Evolutionary conservation across 2,329 filamentous ascomycete genomes (phyloP), one percentile per base, ranked within the genome.

Genomic region (Colletotrichum sp.): DNA sequence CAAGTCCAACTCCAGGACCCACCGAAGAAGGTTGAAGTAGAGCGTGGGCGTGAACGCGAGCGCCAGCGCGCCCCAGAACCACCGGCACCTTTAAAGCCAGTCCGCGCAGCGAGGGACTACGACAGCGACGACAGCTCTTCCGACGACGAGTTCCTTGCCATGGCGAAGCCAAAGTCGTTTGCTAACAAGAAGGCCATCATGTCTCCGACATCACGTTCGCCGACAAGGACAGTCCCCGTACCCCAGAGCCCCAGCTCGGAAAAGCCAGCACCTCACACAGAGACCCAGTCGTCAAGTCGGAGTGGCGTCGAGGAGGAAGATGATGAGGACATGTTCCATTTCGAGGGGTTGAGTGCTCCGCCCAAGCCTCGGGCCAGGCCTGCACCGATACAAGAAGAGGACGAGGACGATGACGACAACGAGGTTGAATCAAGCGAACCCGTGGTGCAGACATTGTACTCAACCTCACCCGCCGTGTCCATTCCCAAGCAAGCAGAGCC

Each of bases 291-390:
- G 13, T 8, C 28, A 18, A 28, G 38, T 38, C 28, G 28, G 43
- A 24, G 24, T 21, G 71, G 71, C 79, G 34, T 76, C 68, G 57
- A 65, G 6, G 67, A 71, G 1, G 70, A 72, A 21, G 63, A 61
- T 70, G 72, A 86, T 6, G 86, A 87, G 34, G 86, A 86, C 9
- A 79, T 89, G 78, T 90, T 90, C 76, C 81, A 86, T 7, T 90
- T 89, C 71, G 88, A 90, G 67, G 83, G 83, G 3, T 78, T 83
- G 12, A 82, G 80, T 60, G 80, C 82, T n/a, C 78, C 81, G 16
- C 80, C 80, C 18, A 82, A 78, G 24, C 78, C 78, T 28, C 80
- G 78, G 38, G 76, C 75, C n/a, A 77, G 77, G 61, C 81, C 77
- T 77, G 73, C 80, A 30, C 77, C 78, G 77, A 76, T 82, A 78